These are phyloP conservation scores for Dalbergia oliveri DNA, from an alignment of 306 rosid genomes.

Conservation along the genomic window DNA sequence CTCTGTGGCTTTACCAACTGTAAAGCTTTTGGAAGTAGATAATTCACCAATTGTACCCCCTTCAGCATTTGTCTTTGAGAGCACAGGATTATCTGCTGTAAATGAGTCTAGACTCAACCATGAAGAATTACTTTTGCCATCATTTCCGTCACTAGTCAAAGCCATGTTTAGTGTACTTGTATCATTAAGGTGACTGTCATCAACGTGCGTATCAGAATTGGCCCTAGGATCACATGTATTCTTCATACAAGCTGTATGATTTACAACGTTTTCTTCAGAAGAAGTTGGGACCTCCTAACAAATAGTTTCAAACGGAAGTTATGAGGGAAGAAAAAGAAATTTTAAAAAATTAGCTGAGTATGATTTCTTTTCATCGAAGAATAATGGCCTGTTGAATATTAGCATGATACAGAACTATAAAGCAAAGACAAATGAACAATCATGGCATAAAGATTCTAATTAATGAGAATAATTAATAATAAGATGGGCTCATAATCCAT, in stretches of 20 bases:
- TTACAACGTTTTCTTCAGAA: constrained; percentile 47
- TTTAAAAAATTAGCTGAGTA: background rate
- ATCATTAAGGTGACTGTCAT: constrained; percentile 45
- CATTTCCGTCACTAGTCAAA: constrained; percentile 55
- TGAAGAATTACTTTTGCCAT: constrained; percentile 61
- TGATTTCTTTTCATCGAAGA: constrained; percentile 33
- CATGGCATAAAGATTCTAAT: constrained; percentile 14
- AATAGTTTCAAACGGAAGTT: constrained; percentile 39
- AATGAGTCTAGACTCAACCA: constrained; percentile 79
- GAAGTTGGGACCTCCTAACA: constrained; percentile 59
- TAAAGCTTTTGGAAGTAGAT: constrained; percentile 43
- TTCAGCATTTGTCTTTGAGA: constrained; percentile 38
- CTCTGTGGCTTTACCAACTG: constrained; percentile 41
- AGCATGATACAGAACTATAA: constrained; percentile 11
- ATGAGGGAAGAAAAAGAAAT: background rate
- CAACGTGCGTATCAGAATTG: constrained; percentile 49
- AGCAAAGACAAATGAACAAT: too few relatives aligned
- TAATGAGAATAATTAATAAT: background rate
- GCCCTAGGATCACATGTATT: constrained; percentile 48
- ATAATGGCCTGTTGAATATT: constrained; percentile 21
- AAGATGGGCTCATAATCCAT: constrained; percentile 30
- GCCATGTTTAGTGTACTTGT: constrained; percentile 52
- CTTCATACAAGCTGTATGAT: constrained; percentile 32
- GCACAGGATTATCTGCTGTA: constrained; percentile 49
- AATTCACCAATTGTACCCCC: constrained; percentile 37